Base-by-base conservation (phyloP, 176 grass and related monocot species). In the Oropetium thomaeum region DNA sequence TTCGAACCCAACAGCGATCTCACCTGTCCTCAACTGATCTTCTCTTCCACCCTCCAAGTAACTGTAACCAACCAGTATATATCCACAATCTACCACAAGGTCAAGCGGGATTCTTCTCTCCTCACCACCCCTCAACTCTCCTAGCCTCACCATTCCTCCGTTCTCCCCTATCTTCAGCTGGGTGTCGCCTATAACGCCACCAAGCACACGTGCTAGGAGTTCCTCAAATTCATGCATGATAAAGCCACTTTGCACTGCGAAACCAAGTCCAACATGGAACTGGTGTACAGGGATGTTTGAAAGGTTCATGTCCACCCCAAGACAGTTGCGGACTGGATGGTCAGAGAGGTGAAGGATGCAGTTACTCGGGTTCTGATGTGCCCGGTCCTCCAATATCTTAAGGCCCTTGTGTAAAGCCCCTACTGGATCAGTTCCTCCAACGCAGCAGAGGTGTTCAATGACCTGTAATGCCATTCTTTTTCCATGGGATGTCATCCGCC, bases 151-250 rank as follows among this genome's bases (percentile, higher is more conserved):
- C 82, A 82, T 73, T 20, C 82, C 89, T 3, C 80, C 86, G 32
- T 92, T 84, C 65, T 86, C 87, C 12, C 92, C 84, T 55, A 99
- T 87, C 52, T 89, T 95, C 69, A 99, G 75, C 61, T 86, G 92
- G 59, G 90, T 79, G 32, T 92, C 92, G 0, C 87, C 88, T 8
- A 92, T 83, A 54, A 82, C 77, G 9, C 96, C 96, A 10, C 92
- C 96, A 16, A 99, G 85, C 76, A 99, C 74, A 53, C 87, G 78
- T 0, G 87, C 87, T 1, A 99, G 75, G 34, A 96, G 87, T 20
- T 99, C 92, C 82, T 99, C 92, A 9, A 99, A 99, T 48, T 99
- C 87, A 8, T 92, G 87, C 89, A 99, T 99, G 33, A 90, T 82
- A 29, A 95, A 87, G 69, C 87, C 89, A 60, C 74, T 92, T 28